Percentiles rank a stretch among this genome's conserved stretches.
Conservation (phyloP, 1,139 yeast species). For the Candida glucosophila region DNA sequence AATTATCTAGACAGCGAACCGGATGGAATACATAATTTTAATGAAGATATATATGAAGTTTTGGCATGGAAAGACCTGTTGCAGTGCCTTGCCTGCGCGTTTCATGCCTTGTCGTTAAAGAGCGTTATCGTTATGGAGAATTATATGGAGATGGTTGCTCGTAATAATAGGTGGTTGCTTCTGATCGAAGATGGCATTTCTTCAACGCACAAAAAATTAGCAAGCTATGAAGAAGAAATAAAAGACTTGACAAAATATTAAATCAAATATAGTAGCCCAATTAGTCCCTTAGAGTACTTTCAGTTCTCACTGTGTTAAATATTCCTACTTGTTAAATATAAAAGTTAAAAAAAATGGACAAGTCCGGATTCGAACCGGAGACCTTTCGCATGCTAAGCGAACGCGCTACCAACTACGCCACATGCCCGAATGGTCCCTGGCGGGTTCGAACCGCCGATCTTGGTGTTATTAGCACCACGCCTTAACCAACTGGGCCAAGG, state of each 20-base stretch:
- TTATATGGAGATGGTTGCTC: slow-evolving; percentile 13
- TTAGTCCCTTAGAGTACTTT: neutral
- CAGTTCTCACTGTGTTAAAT: neutral
- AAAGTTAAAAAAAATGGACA: slow-evolving; percentile 48
- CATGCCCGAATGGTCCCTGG: slow-evolving; percentile 53
- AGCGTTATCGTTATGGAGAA: slow-evolving; percentile 22
- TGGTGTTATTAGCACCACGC: slow-evolving; percentile 86
- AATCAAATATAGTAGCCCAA: neutral
- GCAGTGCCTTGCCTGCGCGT: slow-evolving; percentile 9
- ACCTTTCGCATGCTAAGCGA: slow-evolving; percentile 88
- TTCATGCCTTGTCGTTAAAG: slow-evolving; percentile 18
- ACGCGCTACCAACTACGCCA: slow-evolving; percentile 94
- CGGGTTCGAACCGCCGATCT: slow-evolving; percentile 85
- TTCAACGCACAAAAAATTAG: slow-evolving; percentile 6
- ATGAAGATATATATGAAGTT: slow-evolving; percentile 6
- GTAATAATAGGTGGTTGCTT: slow-evolving; percentile 21
- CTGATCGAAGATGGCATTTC: slow-evolving; percentile 7
- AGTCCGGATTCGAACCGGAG: slow-evolving; percentile 89
- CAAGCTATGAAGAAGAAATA: slow-evolving; percentile 4
- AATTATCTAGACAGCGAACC: slow-evolving; percentile 13
- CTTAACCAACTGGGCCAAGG: slow-evolving; percentile 25
- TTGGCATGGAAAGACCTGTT: slow-evolving; percentile 7
- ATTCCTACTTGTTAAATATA: neutral
- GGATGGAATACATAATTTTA: slow-evolving; percentile 12
- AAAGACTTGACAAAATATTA: slow-evolving; percentile 5